Conservation (phyloP, 352 stramenopile species). For the Thraustotheca clavata region DNA sequence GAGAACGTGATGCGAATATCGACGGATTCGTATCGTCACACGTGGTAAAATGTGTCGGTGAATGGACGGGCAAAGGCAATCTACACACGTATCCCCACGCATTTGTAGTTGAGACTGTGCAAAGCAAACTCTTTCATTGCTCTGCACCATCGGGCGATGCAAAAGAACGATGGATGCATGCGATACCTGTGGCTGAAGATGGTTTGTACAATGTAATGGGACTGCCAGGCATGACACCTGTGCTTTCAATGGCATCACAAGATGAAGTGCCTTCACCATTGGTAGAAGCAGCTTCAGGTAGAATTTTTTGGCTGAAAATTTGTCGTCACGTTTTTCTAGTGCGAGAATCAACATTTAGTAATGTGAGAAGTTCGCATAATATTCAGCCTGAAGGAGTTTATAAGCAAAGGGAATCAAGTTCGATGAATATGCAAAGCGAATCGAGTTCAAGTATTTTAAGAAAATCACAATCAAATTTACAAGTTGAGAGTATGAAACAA, state of each 20-base stretch:
- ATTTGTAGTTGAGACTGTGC: slow-evolving; percentile 61
- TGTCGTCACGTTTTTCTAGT: background rate
- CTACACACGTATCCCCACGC: slow-evolving; percentile 66
- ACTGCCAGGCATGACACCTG: slow-evolving; percentile 6
- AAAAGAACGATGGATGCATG: slow-evolving; percentile 56
- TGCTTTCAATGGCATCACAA: slow-evolving; percentile 25
- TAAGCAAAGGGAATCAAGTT: background rate
- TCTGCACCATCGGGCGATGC: slow-evolving; percentile 38
- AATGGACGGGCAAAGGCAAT: slow-evolving; percentile 68
- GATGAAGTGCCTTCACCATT: slow-evolving; percentile 20
- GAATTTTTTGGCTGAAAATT: background rate
- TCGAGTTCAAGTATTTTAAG: background rate
- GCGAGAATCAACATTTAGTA: background rate
- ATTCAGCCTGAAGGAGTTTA: too few species aligned
- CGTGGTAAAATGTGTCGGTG: slow-evolving; percentile 57
- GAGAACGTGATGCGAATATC: slow-evolving; percentile 35
- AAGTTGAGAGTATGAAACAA: too few species aligned
- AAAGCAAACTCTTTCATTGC: slow-evolving; percentile 70
- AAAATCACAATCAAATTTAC: slow-evolving; percentile 1
- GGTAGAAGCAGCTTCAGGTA: slow-evolving; percentile 14
- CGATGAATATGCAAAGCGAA: background rate
- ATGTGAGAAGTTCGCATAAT: background rate
- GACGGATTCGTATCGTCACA: slow-evolving; percentile 45
- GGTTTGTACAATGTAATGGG: slow-evolving; percentile 25
- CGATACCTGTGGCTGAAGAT: slow-evolving; percentile 31